Evolutionary conservation across 306 rosid genomes (phyloP), one percentile per base, ranked within the genome.

Genomic region (Cicer yamashitae): DNA sequence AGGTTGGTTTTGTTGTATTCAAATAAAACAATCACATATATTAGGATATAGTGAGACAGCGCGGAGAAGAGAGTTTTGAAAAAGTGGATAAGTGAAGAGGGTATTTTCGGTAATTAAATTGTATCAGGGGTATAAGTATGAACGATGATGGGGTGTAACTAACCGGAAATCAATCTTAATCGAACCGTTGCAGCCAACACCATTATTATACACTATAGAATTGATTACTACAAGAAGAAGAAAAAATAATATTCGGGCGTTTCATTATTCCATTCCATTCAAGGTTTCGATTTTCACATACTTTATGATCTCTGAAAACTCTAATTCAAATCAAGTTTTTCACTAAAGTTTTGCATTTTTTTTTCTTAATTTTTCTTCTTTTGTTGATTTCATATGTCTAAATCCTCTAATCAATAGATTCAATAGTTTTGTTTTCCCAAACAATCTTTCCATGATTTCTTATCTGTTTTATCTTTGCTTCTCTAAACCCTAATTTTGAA

Each of bases 361-460:
- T 10, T 66, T 8, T 51, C 4, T 44, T 3, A 1, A n/a, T 53
- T 6, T 37, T 1, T 65, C 7, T 46, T 0, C 2, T 11, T n/a
- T 45, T 47, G 14, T 64, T 12, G 13, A 39, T 57, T 72, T 5
- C 34, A 2, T 50, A 12, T 7, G 44, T 68, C 54, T 50, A 18
- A 43, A 3, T 37, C 68, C 54, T 8, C 11, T 74, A 44, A 50
- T 82, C 38, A 7, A n/a, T 39, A 17, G 54, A 70, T 57, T 71
- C 22, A 61, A 39, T 30, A 6, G 10, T 56, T 57, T 65, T 22
- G 30, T 73, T 57, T 65, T 22, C 62, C 25, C 59, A 20, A 30
- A 37, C n/a, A 34, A 41, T 1, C 41, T 20, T 14, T 46, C 25
- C 38, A 17, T 3, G 40, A 7, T 40, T 11, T 34, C 11, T 7